Evolutionary conservation across 1,284 basidiomycete genomes (phyloP).

Genomic region (Paramarasmius palmivorus): DNA sequence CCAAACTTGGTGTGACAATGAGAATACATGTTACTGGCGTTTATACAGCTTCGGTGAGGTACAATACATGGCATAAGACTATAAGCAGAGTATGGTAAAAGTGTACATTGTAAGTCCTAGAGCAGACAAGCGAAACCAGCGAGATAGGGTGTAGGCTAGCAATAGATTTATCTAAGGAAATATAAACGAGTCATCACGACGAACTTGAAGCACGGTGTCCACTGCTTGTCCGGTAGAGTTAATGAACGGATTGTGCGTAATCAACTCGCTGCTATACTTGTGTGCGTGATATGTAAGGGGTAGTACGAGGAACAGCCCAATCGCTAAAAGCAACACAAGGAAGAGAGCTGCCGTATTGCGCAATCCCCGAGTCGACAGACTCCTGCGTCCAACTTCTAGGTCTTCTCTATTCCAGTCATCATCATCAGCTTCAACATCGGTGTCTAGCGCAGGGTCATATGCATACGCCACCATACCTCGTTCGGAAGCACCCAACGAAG

Average conservation of each 20-base stretch:
- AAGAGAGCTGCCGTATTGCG: conserved; percentile 29
- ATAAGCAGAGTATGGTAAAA: no score
- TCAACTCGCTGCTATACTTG: conserved; percentile 25
- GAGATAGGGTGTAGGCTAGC: no score
- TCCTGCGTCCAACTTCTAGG: conserved; percentile 16
- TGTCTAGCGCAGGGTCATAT: conserved; percentile 30
- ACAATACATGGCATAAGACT: no score
- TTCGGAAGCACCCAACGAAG: conserved; percentile 15
- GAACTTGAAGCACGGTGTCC: background rate
- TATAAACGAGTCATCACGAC: no score
- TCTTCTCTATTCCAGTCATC: conserved; percentile 29
- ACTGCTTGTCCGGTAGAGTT: conserved; percentile 37
- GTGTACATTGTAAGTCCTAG: no score
- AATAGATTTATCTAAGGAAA: no score
- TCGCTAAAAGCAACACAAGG: conserved; percentile 25
- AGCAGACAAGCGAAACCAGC: no score
- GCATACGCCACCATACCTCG: conserved; percentile 36
- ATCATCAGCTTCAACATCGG: conserved; percentile 26
- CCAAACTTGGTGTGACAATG: no score
- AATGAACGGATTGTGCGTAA: conserved; percentile 34
- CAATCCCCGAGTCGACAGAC: conserved; percentile 24
- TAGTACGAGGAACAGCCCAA: conserved; percentile 34
- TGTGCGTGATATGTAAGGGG: conserved; percentile 25
- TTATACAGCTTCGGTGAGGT: no score
- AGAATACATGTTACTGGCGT: no score